Conservation (phyloP, 352 stramenopile genomes). For the Phytophthora multivora region DNA sequence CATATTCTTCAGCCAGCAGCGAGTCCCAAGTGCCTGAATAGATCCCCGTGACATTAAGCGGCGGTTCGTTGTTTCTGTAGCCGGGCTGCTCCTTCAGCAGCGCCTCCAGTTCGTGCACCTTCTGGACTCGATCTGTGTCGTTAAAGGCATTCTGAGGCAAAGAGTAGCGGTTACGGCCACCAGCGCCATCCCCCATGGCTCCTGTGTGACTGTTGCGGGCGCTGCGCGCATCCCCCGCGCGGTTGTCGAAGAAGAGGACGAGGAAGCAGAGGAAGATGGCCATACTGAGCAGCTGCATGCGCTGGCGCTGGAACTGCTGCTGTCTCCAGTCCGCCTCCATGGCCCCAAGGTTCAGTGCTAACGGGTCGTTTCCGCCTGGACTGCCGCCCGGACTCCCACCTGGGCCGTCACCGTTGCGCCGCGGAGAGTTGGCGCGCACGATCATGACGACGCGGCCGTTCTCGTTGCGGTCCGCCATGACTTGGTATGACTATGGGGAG, state of each 20-base stretch:
- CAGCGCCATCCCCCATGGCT: conserved; percentile 15
- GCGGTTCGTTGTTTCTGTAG: conserved; percentile 45
- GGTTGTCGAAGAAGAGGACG: conserved; percentile 87
- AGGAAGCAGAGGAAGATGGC: conserved; percentile 89
- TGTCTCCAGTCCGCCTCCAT: conserved; percentile 84
- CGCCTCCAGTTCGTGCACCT: conserved; percentile 55
- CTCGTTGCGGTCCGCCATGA: conserved; percentile 42
- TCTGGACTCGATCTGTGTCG: conserved; percentile 58
- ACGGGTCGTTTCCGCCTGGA: conserved; percentile 22
- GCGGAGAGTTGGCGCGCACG: conserved; percentile 69
- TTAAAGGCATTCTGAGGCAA: conserved; percentile 58
- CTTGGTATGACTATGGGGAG: conserved; percentile 17
- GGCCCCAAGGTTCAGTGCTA: conserved; percentile 56
- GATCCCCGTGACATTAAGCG: conserved; percentile 79
- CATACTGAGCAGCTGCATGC: conserved; percentile 88
- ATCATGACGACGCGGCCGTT: conserved; percentile 81
- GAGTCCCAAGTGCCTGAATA: conserved; percentile 81
- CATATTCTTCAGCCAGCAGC: conserved; percentile 59
- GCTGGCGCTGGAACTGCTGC: conserved; percentile 88
- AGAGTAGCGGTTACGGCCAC: conserved; percentile 41
- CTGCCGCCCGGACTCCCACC: conserved; percentile 19
- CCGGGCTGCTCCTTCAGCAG: conserved; percentile 50
- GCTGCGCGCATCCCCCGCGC: conserved; percentile 51
- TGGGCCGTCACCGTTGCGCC: conserved; percentile 19
- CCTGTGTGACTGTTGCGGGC: conserved; percentile 18